phyloP scores from a whole-genome alignment of 352 stramenopile species.

The Pilasporangium apinafurcum region DNA sequence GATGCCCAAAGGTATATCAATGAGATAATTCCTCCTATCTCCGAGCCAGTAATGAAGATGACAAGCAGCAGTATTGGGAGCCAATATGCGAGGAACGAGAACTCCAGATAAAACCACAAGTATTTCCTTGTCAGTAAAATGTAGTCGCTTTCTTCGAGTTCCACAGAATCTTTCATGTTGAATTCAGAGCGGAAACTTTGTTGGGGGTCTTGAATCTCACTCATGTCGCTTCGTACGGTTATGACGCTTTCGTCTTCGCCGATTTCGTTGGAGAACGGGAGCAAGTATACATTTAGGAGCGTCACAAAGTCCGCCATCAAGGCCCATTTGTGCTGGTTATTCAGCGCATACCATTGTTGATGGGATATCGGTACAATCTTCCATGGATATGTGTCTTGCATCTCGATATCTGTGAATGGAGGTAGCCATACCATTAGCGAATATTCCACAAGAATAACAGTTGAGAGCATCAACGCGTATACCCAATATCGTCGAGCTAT shows the following conservation, averaged over 20 bases:
- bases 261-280: constrained; percentile 50
- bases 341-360: constrained; percentile 61
- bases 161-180: background rate
- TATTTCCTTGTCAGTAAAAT: constrained; percentile 51
- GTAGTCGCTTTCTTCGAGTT: constrained; percentile 34
- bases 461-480: constrained; percentile 44
- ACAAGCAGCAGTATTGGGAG: constrained; percentile 63
- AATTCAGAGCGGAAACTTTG: constrained; percentile 1
- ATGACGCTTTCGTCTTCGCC: constrained; percentile 19
- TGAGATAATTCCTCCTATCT: constrained; percentile 63
- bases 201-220: constrained; percentile 2
- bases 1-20: constrained; percentile 67
- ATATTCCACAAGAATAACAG: constrained; percentile 72
- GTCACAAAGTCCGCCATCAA: constrained; percentile 70
- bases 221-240: constrained; percentile 11
- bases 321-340: constrained; percentile 72
- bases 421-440: constrained; percentile 65
- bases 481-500: constrained; percentile 55
- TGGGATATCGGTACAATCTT: constrained; percentile 40
- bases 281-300: constrained; percentile 60
- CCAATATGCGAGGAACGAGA: constrained; percentile 52
- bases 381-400: constrained; percentile 55
- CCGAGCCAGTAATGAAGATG: constrained; percentile 67
- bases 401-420: constrained; percentile 45
- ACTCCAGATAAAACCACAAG: constrained; percentile 67